A percentile compares a stretch with the other conserved stretches of the same genome.
phyloP scores from a whole-genome alignment of 768 basidiomycete species.

The Mycena galericulata region DNA sequence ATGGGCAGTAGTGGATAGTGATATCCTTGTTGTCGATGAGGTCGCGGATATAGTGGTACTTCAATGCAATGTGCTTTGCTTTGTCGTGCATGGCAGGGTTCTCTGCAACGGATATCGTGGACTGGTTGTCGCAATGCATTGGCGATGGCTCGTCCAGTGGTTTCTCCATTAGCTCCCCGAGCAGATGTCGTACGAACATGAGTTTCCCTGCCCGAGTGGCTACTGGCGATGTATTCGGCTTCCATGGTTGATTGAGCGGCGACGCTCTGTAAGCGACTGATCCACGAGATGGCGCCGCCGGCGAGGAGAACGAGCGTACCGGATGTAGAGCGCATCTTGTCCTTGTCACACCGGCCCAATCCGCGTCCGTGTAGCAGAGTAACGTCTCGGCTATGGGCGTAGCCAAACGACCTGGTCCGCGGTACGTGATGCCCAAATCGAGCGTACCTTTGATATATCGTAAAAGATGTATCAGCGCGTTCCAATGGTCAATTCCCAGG shows the following conservation, averaged over 20 bases:
- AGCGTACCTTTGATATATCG: background rate
- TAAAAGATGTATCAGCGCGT: background rate
- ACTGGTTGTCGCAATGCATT: conserved; percentile 2
- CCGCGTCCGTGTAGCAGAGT: background rate
- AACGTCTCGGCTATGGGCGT: background rate
- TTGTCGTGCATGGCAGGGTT: background rate
- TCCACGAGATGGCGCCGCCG: background rate
- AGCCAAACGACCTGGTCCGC: background rate
- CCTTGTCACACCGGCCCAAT: background rate
- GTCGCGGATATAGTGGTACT: background rate
- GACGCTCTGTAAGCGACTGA: background rate
- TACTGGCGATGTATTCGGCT: background rate
- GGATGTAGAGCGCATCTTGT: background rate
- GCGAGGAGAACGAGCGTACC: background rate
- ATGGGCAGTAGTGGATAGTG: no score
- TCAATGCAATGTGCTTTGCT: background rate
- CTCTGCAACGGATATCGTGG: background rate
- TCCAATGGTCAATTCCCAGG: background rate
- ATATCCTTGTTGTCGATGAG: background rate
- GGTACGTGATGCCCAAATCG: background rate
- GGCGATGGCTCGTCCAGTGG: background rate
- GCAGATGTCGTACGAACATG: background rate
- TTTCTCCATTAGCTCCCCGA: background rate
- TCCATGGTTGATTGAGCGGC: background rate
- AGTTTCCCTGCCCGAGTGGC: background rate